Evolutionary conservation across 768 basidiomycete genomes (phyloP).

Genomic region (Agrocybe pediades): DNA sequence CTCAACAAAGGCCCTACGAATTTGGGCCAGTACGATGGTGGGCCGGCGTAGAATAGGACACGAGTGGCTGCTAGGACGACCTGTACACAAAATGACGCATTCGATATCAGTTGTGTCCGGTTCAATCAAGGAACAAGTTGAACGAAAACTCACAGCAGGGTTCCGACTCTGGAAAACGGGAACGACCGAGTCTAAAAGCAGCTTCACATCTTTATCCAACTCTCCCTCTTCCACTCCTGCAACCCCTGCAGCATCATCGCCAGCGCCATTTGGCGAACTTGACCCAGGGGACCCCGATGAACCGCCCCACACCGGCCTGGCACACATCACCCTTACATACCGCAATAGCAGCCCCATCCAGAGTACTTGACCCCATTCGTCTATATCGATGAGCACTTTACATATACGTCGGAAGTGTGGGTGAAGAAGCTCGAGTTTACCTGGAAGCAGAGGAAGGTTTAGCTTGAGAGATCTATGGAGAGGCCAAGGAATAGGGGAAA

Average conservation of each 20-base stretch:
- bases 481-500: neutral
- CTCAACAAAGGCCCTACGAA: slow-evolving; percentile 75
- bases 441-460: neutral
- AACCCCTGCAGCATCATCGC: no score
- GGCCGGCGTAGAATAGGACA: slow-evolving; percentile 73
- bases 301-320: slow-evolving; percentile 50
- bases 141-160: slow-evolving; percentile 66
- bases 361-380: slow-evolving; percentile 95
- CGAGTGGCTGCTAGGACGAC: slow-evolving; percentile 79
- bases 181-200: slow-evolving; percentile 71
- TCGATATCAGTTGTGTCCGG: neutral
- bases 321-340: slow-evolving; percentile 86
- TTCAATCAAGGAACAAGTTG: neutral
- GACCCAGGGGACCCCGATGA: no score
- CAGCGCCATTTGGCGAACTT: no score
- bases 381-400: slow-evolving; percentile 81
- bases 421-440: slow-evolving; percentile 83
- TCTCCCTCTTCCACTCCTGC: slow-evolving; percentile 43
- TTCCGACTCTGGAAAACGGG: slow-evolving; percentile 86
- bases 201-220: slow-evolving; percentile 74
- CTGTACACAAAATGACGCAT: slow-evolving; percentile 34
- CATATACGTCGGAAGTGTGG: slow-evolving; percentile 86
- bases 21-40: slow-evolving; percentile 53
- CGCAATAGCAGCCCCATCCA: slow-evolving; percentile 75
- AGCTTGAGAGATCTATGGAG: no score